Evolutionary conservation across 768 basidiomycete species (phyloP).

Genomic region (Rubroboletus pulcherrimus): DNA sequence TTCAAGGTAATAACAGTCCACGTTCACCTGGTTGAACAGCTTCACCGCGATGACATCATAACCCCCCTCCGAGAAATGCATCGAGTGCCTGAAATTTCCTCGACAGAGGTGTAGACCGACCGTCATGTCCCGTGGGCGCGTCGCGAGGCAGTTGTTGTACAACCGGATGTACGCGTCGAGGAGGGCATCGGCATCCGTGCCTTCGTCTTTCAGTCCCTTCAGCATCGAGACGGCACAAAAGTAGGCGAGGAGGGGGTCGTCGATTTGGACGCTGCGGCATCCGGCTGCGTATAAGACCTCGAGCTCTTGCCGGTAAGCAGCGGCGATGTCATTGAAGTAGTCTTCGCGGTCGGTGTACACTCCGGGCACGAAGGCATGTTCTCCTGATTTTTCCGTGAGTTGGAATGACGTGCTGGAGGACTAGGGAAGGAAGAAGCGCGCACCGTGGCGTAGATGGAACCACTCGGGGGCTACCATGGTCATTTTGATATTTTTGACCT

Average conservation of each 20-base stretch:
- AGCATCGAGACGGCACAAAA: conserved; percentile 61
- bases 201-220: conserved; percentile 54
- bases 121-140: conserved; percentile 37
- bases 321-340: conserved; percentile 48
- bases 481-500: conserved; percentile 65
- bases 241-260: conserved; percentile 50
- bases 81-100: conserved; percentile 30
- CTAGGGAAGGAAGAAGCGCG: background rate
- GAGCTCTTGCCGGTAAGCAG: conserved; percentile 45
- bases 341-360: conserved; percentile 31
- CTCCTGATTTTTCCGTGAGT: conserved; percentile 9
- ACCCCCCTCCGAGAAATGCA: conserved; percentile 44
- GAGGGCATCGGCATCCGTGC: conserved; percentile 58
- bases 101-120: conserved; percentile 44
- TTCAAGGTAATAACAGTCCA: conserved; percentile 45
- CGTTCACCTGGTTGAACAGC: conserved; percentile 43
- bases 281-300: conserved; percentile 43
- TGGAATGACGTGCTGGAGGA: background rate
- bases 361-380: conserved; percentile 19
- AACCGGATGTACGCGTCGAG: conserved; percentile 54
- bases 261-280: conserved; percentile 42
- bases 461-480: conserved; percentile 70
- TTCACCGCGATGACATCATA: conserved; percentile 44
- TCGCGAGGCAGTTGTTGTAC: conserved; percentile 37
- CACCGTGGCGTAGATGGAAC: conserved; percentile 67